Evolutionary conservation across 2,329 filamentous ascomycete species (phyloP).

Genomic region (Cordyceps javanica): DNA sequence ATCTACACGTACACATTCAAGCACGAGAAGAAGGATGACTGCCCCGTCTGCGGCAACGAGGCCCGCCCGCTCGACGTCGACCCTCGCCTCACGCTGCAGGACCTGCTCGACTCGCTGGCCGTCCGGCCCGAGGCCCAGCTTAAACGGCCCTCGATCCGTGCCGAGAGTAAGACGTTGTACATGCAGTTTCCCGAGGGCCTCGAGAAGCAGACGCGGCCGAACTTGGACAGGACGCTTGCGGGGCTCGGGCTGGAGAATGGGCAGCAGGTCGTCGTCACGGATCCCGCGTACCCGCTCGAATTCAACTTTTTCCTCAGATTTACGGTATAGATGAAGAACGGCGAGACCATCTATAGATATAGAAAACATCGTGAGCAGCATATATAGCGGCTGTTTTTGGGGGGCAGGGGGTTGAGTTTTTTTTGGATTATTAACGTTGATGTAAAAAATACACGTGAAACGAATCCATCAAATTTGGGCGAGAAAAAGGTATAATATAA

Average conservation of each 20-base stretch:
- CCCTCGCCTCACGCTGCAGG: constrained; percentile 65
- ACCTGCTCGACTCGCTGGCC: constrained; percentile 79
- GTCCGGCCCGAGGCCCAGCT: constrained; percentile 83
- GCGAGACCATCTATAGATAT: background rate
- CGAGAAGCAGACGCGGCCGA: constrained; percentile 77
- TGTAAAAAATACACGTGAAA: background rate
- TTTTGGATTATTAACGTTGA: background rate
- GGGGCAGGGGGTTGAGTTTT: background rate
- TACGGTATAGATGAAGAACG: constrained; percentile 19
- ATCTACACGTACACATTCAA: constrained; percentile 98
- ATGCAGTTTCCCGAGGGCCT: constrained; percentile 78
- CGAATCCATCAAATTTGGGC: background rate
- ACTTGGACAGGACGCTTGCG: constrained; percentile 69
- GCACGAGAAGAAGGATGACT: constrained; percentile 90
- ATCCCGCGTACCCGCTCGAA: constrained; percentile 78
- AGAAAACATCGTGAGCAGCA: background rate
- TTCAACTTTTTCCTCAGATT: constrained; percentile 52
- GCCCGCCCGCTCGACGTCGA: constrained; percentile 70
- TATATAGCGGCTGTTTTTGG: background rate
- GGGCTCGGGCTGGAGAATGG: constrained; percentile 70
- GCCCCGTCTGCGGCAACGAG: constrained; percentile 83
- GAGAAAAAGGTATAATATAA: background rate
- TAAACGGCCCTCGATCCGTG: constrained; percentile 83
- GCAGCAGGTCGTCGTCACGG: constrained; percentile 86
- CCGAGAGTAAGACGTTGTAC: constrained; percentile 78